phyloP scores from a whole-genome alignment of 495 filamentous ascomycete species.

The Neurospora sp. region DNA sequence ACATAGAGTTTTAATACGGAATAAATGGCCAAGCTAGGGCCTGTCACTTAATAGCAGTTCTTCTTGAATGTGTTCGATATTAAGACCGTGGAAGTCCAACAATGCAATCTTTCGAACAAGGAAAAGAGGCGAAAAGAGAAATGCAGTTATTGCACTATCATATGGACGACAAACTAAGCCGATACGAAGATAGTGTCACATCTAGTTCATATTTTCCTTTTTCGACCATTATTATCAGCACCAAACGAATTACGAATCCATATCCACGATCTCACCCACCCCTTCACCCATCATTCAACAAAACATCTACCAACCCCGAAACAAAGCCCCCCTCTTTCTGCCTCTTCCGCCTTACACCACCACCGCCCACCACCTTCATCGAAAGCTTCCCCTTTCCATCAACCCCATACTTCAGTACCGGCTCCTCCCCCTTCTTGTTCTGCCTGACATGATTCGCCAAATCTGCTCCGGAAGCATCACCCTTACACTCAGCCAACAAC shows the following conservation, averaged over 20 bases:
- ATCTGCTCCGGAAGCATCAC: neutral
- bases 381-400: neutral
- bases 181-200: neutral
- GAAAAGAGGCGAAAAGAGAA: neutral
- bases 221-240: neutral
- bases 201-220: neutral
- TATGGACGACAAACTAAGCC: fast-evolving
- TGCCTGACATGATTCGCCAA: neutral
- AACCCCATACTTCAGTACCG: neutral
- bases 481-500: neutral
- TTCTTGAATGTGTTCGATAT: neutral
- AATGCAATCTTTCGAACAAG: neutral
- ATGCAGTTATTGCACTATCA: neutral
- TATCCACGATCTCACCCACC: neutral
- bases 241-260: no score
- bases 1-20: no score
- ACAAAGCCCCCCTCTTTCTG: neutral
- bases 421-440: neutral
- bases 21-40: no score
- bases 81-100: neutral
- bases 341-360: neutral
- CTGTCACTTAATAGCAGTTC: no score
- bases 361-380: neutral
- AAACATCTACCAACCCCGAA: neutral
- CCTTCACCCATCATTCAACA: neutral